Evolutionary conservation across 345 rosid species (phyloP), one percentile per base, ranked within the genome.

Genomic region (Pistacia atlantica): DNA sequence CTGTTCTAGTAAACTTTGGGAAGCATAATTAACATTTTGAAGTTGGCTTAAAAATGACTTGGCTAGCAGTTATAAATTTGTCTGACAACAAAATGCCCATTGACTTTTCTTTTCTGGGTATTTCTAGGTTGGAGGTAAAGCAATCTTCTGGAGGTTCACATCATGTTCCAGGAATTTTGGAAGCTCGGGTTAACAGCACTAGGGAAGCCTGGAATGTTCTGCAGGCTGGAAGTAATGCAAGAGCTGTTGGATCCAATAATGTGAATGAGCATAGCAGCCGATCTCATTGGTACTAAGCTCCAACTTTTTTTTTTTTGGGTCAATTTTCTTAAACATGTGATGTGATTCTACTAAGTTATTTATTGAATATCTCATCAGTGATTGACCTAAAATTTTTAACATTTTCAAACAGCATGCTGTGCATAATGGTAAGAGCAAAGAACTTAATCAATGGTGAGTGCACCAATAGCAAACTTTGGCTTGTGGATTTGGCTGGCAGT

Each of bases 391-490:
- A 75, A 42, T 65, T 42, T 65, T 38, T 22, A 75, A 51, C 1
- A 65, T 69, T 31, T 78, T 81, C 75, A 73, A 82, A 77, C 89
- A 96, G 99, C 85, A 93, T 96, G 95, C 97, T 96, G 64, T 88
- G 92, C 54, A 88, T 93, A 83, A 89, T 86, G 93, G 99, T 96
- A 25, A 89, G 78, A 87, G 90, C 97, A 38, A 90, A 88, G 87
- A 96, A 92, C 82, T 62, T 92, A 87, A 82, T 92, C 83, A 92
- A 76, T 77, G 94, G 97, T 17, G 97, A 93, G 46, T 89, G 97
- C 84, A 93, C 97, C 73, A 92, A 88, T 83, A 96, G 99, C 93
- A 96, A 90, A 79, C 99, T 96, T 63, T 96, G 99, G 98, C 98
- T 95, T 66, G 95, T 93, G 62, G 98, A 95, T 84, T 89, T 92